Percentiles rank a stretch among this genome's conserved stretches.
Evolutionary conservation across 306 rosid genomes (phyloP).

Genomic region (Dalbergia oliveri): DNA sequence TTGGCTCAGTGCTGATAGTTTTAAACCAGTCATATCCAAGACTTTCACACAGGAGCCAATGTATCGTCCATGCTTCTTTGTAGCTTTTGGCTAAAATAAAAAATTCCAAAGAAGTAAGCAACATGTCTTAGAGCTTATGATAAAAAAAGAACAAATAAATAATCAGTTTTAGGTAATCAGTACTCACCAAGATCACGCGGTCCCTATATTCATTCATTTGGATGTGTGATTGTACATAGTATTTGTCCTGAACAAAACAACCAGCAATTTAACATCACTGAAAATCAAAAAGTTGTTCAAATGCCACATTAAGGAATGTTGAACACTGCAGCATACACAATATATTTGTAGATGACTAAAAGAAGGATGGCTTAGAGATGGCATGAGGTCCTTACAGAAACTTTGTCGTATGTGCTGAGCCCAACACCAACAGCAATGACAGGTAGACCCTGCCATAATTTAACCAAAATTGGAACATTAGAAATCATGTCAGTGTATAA

Average conservation of each 20-base stretch:
- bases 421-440: slow-evolving; percentile 92
- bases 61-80: slow-evolving; percentile 73
- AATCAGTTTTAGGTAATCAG: slow-evolving; percentile 2
- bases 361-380: slow-evolving; percentile 33
- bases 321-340: slow-evolving; percentile 2
- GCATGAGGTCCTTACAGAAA: slow-evolving; percentile 73
- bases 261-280: slow-evolving; percentile 14
- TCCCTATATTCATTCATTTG: slow-evolving; percentile 95
- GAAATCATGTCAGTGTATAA: not conserved
- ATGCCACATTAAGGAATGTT: not conserved
- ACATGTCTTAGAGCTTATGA: not conserved
- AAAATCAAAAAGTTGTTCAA: slow-evolving; percentile 1
- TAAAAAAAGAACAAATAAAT: not conserved
- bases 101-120: slow-evolving; percentile 39
- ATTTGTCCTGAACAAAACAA: slow-evolving; percentile 69
- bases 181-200: slow-evolving; percentile 81
- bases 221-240: slow-evolving; percentile 94
- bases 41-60: slow-evolving; percentile 88
- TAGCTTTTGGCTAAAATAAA: slow-evolving; percentile 73
- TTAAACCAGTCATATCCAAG: slow-evolving; percentile 95
- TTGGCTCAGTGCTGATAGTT: slow-evolving; percentile 85
- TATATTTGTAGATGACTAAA: not conserved
- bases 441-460: slow-evolving; percentile 75
- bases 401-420: slow-evolving; percentile 92
- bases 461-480: slow-evolving; percentile 38